A percentile compares a stretch with the other conserved stretches of the same genome.
Conservation (phyloP, 1,284 basidiomycete genomes). For the Malassezia arunalokei region DNA sequence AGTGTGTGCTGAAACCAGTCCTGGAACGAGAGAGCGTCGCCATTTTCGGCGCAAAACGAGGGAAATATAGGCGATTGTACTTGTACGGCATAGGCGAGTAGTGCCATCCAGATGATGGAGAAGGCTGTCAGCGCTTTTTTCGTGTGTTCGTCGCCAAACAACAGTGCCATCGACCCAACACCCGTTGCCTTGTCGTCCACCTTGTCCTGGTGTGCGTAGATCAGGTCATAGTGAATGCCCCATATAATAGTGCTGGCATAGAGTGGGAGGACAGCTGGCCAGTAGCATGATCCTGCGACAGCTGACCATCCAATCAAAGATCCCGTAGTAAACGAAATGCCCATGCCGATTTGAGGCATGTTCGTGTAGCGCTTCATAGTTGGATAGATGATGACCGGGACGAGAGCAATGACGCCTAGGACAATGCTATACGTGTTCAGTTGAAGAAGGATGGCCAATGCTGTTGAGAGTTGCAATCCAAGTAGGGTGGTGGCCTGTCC, state of each 20-base stretch:
- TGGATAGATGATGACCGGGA: slow-evolving; percentile 77
- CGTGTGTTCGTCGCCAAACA: slow-evolving; percentile 61
- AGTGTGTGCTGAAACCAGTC: slow-evolving; percentile 50
- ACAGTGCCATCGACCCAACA: slow-evolving; percentile 83
- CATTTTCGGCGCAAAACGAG: neutral
- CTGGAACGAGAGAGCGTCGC: neutral
- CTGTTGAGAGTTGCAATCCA: slow-evolving; percentile 66
- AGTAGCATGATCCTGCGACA: slow-evolving; percentile 67
- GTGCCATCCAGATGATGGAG: slow-evolving; percentile 61
- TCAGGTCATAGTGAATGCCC: slow-evolving; percentile 94
- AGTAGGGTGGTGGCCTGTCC: slow-evolving; percentile 71
- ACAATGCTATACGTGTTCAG: slow-evolving; percentile 90
- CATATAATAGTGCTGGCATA: slow-evolving; percentile 81
- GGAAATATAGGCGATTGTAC: slow-evolving; percentile 8
- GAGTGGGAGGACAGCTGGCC: slow-evolving; percentile 62
- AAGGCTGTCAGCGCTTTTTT: slow-evolving; percentile 65
- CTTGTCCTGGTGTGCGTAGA: slow-evolving; percentile 99
- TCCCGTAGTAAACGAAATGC: slow-evolving; percentile 83
- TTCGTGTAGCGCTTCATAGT: slow-evolving; percentile 95
- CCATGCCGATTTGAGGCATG: slow-evolving; percentile 69
- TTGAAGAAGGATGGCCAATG: slow-evolving; percentile 78
- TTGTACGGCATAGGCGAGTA: slow-evolving; percentile 58
- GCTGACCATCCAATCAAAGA: slow-evolving; percentile 92
- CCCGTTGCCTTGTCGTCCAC: slow-evolving; percentile 73
- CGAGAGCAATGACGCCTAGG: slow-evolving; percentile 78